These are phyloP conservation scores for Orbilia ellipsospora DNA, from an alignment of 2,329 filamentous ascomycete species.

Conservation along the genomic window DNA sequence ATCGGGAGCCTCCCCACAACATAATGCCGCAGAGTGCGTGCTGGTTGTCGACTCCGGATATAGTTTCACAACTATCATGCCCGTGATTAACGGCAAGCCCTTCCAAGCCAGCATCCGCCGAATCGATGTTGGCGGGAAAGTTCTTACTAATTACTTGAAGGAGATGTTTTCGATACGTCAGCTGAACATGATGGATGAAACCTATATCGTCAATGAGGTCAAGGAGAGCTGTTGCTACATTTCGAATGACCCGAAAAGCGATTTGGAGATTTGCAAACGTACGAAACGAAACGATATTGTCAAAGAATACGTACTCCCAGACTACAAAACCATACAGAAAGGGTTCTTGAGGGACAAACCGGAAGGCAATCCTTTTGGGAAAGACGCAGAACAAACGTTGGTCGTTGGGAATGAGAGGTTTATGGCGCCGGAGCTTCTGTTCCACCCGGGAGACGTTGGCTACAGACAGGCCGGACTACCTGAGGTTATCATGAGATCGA, in stretches of 20 bases:
- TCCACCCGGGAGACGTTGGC: slow-evolving; percentile 85
- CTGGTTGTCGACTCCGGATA: slow-evolving; percentile 92
- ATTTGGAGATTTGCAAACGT: slow-evolving; percentile 78
- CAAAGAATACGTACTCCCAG: slow-evolving; percentile 84
- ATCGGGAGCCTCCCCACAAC: slow-evolving; percentile 63
- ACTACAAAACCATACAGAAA: slow-evolving; percentile 72
- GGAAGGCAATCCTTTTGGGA: slow-evolving; percentile 63
- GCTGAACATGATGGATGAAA: slow-evolving; percentile 95
- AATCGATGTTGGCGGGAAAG: slow-evolving; percentile 90
- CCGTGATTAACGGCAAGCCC: slow-evolving; percentile 81
- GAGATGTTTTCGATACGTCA: slow-evolving; percentile 89
- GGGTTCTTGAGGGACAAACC: slow-evolving; percentile 75
- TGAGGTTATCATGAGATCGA: slow-evolving; percentile 81
- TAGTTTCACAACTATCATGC: slow-evolving; percentile 90
- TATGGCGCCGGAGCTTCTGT: slow-evolving; percentile 86
- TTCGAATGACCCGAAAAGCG: slow-evolving; percentile 77
- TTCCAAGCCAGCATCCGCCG: slow-evolving; percentile 83
- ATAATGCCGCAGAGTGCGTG: slow-evolving; percentile 78
- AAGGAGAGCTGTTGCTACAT: slow-evolving; percentile 92
- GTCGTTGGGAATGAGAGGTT: slow-evolving; percentile 94
- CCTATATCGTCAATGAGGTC: slow-evolving; percentile 92
- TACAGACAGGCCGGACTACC: slow-evolving; percentile 84
- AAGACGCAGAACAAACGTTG: slow-evolving; percentile 77
- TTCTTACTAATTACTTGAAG: slow-evolving; percentile 91
- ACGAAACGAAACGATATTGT: slow-evolving; percentile 67